Base-by-base conservation (phyloP, 306 rosid genomes). In the Cucurbita moschata region DNA sequence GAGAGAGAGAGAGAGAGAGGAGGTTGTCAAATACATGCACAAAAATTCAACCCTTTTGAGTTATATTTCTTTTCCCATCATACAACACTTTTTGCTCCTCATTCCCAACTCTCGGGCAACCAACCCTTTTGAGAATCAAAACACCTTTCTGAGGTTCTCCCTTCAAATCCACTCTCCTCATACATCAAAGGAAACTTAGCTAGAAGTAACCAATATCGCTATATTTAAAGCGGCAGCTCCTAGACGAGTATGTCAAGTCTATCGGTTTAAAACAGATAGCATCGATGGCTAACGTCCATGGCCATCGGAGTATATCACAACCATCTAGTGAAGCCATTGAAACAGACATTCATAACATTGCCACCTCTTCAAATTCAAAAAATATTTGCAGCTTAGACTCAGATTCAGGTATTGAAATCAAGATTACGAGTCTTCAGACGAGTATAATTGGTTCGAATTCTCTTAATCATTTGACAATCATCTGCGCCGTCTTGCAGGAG, bases 401-500 rank as follows among this genome's bases (percentile, higher is more conserved):
- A 4, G 60, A 35, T 56, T 56, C 52, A 18, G 44, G 54, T 8
- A 5, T 12, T 19, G 51, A 66, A 43, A 40, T 74, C 19, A 43
- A 40, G 55, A 8, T 59, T 74, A 70, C 1, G 11, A 15, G 77
- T 21, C 69, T 23, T 59, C 54, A 73, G 43, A 56, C 77, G 3
- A 13, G 58, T 23, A 73, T 1, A 46, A 57, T 42, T 42, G 43
- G 77, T 57, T 42, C 13, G 42, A 37, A 55, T 23, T 59, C 77
- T 59, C 47, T 21, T 15, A 8, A 30, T 15, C 74, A 35, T 50
- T 69, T 9, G 74, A 70, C 55, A 7, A 50, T 94, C 86, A 95
- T 85, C 96, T 88, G 43, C 82, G 87, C 75, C 96, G 82, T 74
- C 88, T 82, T 71, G 75, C 87, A 51, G 97, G 99, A 56, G 99